Percentiles rank a stretch among this genome's conserved stretches.
phyloP scores from a whole-genome alignment of 257 asterid genomes.

The Solanum etuberosum region DNA sequence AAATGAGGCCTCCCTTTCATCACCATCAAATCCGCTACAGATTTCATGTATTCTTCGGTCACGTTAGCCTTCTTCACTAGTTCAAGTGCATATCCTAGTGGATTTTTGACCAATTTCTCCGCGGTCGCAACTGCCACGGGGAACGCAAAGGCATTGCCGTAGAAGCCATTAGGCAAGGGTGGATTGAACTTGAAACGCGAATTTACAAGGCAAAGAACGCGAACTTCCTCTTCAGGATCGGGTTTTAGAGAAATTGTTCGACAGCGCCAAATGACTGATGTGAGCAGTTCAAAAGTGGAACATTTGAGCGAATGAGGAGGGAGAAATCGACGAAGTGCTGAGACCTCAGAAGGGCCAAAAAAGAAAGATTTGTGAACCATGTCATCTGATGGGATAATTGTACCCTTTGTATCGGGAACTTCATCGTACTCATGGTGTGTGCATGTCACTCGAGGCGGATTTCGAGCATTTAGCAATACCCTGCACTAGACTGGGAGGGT shows the following conservation, averaged over 20 bases:
- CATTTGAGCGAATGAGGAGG: constrained; percentile 27
- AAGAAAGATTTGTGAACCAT: constrained; percentile 40
- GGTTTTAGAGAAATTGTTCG: constrained; percentile 17
- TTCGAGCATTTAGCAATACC: constrained; percentile 35
- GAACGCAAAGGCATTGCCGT: constrained; percentile 24
- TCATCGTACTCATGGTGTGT: constrained; percentile 44
- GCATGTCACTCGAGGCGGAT: constrained; percentile 27
- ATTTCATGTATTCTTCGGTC: constrained; percentile 20
- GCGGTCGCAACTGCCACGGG: constrained; percentile 26
- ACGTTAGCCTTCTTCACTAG: constrained; percentile 19
- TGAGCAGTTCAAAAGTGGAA: constrained; percentile 21
- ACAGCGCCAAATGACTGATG: constrained; percentile 22
- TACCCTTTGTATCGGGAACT: constrained; percentile 32
- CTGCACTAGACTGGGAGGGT: constrained; percentile 48
- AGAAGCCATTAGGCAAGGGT: constrained; percentile 16
- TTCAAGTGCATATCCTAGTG: constrained; percentile 17
- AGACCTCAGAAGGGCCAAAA: constrained; percentile 31
- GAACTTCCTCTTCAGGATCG: constrained; percentile 21
- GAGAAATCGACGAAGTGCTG: constrained; percentile 29
- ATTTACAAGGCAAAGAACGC: constrained; percentile 13
- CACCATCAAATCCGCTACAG: constrained; percentile 26
- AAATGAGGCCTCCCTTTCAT: constrained; percentile 19
- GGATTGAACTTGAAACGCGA: constrained; percentile 8
- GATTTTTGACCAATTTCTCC: constrained; percentile 4
- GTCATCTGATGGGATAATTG: constrained; percentile 31